A percentile compares a stretch with the other conserved stretches of the same genome.
Evolutionary conservation across 164 flowering plant genomes (phyloP).

Genomic region (Malania oleifera): DNA sequence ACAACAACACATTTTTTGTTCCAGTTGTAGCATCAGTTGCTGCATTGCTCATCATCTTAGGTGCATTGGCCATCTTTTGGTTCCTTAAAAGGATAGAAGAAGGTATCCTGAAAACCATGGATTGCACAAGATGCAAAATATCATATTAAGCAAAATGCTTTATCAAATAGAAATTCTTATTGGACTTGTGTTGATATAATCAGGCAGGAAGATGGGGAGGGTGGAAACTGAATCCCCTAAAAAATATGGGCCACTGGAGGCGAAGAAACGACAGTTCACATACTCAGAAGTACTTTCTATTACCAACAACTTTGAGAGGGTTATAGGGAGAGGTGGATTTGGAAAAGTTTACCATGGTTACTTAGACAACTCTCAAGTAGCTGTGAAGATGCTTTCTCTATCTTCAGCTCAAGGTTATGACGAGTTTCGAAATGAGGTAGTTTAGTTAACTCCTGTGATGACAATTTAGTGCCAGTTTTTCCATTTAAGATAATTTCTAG

Average conservation of each 20-base stretch:
- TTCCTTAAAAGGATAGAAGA: too few species aligned
- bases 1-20: too few species aligned
- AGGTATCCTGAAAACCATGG: too few species aligned
- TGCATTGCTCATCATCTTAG: too few species aligned
- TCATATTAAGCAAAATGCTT: too few species aligned
- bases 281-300: slow-evolving; percentile 7
- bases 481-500: too few species aligned
- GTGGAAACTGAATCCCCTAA: not conserved
- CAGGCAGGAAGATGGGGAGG: not conserved
- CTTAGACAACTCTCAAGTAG: slow-evolving; percentile 22
- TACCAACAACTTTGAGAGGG: slow-evolving; percentile 14
- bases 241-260: not conserved
- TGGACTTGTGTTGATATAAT: not conserved
- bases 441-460: not conserved
- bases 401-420: slow-evolving; percentile 24
- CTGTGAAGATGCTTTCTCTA: slow-evolving; percentile 25
- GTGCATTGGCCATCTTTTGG: too few species aligned
- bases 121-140: too few species aligned
- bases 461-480: not conserved
- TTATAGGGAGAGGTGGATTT: slow-evolving; percentile 24
- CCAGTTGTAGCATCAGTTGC: too few species aligned
- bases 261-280: not conserved
- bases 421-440: slow-evolving; percentile 28
- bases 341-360: slow-evolving; percentile 27
- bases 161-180: too few species aligned